phyloP scores from a whole-genome alignment of 2,329 filamentous ascomycete genomes.

The Penicillium sp. region DNA sequence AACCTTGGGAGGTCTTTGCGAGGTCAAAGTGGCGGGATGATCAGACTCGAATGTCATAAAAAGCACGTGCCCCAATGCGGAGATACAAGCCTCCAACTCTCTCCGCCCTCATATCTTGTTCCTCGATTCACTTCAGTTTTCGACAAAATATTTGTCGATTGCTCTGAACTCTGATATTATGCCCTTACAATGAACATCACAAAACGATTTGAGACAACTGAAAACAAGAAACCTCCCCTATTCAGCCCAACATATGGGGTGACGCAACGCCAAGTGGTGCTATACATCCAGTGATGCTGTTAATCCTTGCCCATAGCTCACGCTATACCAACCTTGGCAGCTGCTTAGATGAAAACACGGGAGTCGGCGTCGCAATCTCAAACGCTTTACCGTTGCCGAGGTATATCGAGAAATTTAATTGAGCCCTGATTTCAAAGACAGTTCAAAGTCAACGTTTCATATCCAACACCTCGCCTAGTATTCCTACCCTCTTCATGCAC shows the following conservation, averaged over 20 bases:
- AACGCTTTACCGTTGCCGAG: neutral
- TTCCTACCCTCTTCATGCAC: neutral
- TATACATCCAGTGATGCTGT: neutral
- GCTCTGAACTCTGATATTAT: neutral
- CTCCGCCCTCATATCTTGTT: no score
- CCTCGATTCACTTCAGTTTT: neutral
- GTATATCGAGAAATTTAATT: neutral
- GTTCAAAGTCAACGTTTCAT: neutral
- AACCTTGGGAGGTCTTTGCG: neutral
- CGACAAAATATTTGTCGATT: no score
- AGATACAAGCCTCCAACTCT: neutral
- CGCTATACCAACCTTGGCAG: neutral
- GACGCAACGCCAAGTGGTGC: neutral
- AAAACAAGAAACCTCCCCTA: neutral
- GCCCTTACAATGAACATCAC: neutral
- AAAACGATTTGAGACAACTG: neutral
- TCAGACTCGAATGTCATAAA: conserved; percentile 5
- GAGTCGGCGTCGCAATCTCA: neutral
- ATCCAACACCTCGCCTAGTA: no score
- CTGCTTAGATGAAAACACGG: neutral
- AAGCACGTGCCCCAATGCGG: conserved; percentile 10
- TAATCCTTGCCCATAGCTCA: neutral
- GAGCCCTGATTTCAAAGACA: neutral
- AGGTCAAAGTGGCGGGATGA: conserved; percentile 6
- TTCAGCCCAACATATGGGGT: neutral